Base-by-base conservation (phyloP, 2,329 filamentous ascomycete species). In the Pseudogymnoascus sp. region DNA sequence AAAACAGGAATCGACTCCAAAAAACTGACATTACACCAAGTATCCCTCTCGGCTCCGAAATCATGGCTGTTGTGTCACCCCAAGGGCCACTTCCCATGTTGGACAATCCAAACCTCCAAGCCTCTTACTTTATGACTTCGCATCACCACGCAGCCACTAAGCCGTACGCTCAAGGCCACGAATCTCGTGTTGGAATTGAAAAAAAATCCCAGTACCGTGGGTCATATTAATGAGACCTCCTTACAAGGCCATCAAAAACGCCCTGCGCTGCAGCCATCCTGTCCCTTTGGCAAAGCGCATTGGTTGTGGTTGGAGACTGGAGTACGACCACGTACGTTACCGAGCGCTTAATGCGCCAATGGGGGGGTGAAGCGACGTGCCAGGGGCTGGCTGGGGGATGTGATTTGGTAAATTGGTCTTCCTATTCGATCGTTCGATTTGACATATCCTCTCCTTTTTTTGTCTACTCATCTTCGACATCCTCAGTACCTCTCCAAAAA, bases 341-440 rank as follows among this genome's bases (percentile, higher is more conserved):
- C 43, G 43, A 49, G 43, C 43, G 43, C 43, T 23, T 49, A 49
- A 49, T 49, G 43, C 43, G 23, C 23, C 43, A 49, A 49, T 49
- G 23, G 14, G 43, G 16, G 5, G 4, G 1, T 16, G 23, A 49
- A 28, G 23, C 43, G 43, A 49, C 43, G 5, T 45, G 14, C 43
- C 14, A 16, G 23, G 21, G 21, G 3, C 41, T 23, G 28, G 21
- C 3, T 31, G 28, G 5, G 8, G 6, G 43, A 31, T 5, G 43
- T 49, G 43, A 28, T 49, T 31, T 14, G 43, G 23, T 31, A 49
- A 45, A 49, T 49, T 49, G 23, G 43, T 16, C 2, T 49, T 23
- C 43, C 43, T 49, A 28, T 49, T 28, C 43, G 43, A 49, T 49
- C 43, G 23, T 16, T 28, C 23, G 23, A 45, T 49, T 28, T 28